Conservation (phyloP, 768 basidiomycete genomes). For the Arthromyces matolae region DNA sequence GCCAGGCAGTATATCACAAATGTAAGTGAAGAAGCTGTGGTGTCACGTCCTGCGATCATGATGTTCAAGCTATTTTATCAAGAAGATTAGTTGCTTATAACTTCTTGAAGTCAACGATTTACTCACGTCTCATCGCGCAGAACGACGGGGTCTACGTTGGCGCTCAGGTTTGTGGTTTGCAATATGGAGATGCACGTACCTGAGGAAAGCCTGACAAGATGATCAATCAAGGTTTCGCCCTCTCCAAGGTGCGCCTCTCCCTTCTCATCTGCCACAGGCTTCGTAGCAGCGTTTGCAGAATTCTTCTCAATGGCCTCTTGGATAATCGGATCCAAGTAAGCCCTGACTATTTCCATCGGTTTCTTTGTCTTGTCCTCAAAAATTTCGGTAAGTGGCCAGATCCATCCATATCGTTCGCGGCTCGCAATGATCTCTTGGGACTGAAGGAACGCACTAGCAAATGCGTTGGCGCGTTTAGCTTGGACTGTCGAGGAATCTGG, state of each 20-base stretch:
- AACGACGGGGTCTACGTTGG: conserved; percentile 35
- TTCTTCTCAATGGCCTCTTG: conserved; percentile 43
- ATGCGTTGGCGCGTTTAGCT: conserved; percentile 35
- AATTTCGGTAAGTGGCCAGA: conserved; percentile 55
- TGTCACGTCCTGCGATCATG: conserved; percentile 46
- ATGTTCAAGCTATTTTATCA: conserved; percentile 43
- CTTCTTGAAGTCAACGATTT: too few species aligned
- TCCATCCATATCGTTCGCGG: conserved; percentile 41
- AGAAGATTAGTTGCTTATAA: too few species aligned
- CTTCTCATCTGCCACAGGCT: conserved; percentile 22
- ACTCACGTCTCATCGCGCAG: conserved; percentile 45
- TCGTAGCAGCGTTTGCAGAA: conserved; percentile 6
- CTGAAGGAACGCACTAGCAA: conserved; percentile 45
- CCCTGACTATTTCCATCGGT: conserved; percentile 51
- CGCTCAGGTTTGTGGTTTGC: neutral
- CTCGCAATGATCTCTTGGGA: conserved; percentile 41
- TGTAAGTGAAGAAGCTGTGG: conserved; percentile 42
- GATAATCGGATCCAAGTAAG: conserved; percentile 52
- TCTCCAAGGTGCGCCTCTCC: conserved; percentile 30
- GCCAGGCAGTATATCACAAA: conserved; percentile 45
- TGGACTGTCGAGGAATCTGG: conserved; percentile 19
- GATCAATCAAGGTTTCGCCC: conserved; percentile 50
- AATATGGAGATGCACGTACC: conserved; percentile 20
- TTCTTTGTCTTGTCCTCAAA: conserved; percentile 39
- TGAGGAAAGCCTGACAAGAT: conserved; percentile 48